Conservation (phyloP, 176 grass and related monocot genomes). For the Oryza rufipogon region DNA sequence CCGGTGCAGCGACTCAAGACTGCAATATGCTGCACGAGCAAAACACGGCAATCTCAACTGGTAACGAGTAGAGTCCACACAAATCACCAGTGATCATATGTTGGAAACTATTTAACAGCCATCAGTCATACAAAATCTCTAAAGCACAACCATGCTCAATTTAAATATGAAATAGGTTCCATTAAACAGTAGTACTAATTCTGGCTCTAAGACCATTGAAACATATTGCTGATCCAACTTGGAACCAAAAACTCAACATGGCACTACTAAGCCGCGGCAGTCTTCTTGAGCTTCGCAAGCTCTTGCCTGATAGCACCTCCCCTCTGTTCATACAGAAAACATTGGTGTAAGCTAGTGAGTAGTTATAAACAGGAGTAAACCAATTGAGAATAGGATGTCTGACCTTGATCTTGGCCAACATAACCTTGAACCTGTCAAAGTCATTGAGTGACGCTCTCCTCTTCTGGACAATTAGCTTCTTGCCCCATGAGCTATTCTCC, state of each 20-base stretch:
- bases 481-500: slow-evolving; percentile 98
- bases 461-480: slow-evolving; percentile 94
- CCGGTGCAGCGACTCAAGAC: neutral
- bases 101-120: slow-evolving; percentile 17
- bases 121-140: slow-evolving; percentile 28
- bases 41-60: neutral
- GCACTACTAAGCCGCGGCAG: slow-evolving; percentile 47
- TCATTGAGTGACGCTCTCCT: slow-evolving; percentile 93
- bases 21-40: neutral
- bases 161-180: slow-evolving; percentile 42
- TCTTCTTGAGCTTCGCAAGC: slow-evolving; percentile 81
- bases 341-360: neutral
- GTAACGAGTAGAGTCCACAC: neutral
- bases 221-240: slow-evolving; percentile 31
- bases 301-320: slow-evolving; percentile 85
- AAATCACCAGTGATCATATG: neutral
- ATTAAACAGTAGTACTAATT: slow-evolving; percentile 40
- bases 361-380: neutral
- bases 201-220: slow-evolving; percentile 34
- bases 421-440: slow-evolving; percentile 94
- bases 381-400: neutral
- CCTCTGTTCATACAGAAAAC: slow-evolving; percentile 53
- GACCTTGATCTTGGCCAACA: slow-evolving; percentile 94
- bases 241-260: slow-evolving; percentile 49
- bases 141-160: slow-evolving; percentile 26